phyloP scores from a whole-genome alignment of 257 asterid genomes.

The Penstemon eatonii region DNA sequence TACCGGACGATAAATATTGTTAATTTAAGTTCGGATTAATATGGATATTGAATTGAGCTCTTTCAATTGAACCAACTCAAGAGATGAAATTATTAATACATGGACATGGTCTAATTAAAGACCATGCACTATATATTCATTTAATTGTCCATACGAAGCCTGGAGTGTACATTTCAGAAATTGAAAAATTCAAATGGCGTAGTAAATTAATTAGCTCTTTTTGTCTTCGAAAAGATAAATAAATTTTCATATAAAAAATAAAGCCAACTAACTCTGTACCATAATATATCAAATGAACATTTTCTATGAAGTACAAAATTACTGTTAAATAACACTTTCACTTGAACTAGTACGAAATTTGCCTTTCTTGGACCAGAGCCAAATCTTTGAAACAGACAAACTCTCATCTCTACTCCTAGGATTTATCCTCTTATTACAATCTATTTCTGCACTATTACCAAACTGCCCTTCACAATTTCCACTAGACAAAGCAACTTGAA shows the following conservation, averaged over 20 bases:
- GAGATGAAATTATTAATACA: too few relatives aligned
- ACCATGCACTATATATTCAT: too few relatives aligned
- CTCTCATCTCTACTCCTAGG: conserved; percentile 59
- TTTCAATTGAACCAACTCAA: too few relatives aligned
- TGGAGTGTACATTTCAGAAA: too few relatives aligned
- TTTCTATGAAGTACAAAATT: conserved; percentile 29
- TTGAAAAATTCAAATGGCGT: neutral
- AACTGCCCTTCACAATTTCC: conserved; percentile 18
- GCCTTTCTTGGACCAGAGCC: conserved; percentile 69
- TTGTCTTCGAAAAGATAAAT: neutral
- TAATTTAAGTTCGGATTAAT: too few relatives aligned
- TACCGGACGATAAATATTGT: too few relatives aligned
- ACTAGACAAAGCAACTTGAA: conserved; percentile 45
- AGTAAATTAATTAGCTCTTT: conserved; percentile 4
- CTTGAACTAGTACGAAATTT: conserved; percentile 27
- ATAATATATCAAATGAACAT: neutral
- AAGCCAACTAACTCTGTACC: neutral
- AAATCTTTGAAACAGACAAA: conserved; percentile 64
- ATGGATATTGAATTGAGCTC: too few relatives aligned
- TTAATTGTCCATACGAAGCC: too few relatives aligned
- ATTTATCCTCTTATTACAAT: conserved; percentile 44
- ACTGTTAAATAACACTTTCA: conserved; percentile 20
- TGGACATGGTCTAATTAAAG: too few relatives aligned
- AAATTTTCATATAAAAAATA: neutral
- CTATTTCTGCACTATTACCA: conserved; percentile 28